Evolutionary conservation across 192 early-diverging fungal genomes (phyloP).

Genomic region (Chytriomyces sp.): DNA sequence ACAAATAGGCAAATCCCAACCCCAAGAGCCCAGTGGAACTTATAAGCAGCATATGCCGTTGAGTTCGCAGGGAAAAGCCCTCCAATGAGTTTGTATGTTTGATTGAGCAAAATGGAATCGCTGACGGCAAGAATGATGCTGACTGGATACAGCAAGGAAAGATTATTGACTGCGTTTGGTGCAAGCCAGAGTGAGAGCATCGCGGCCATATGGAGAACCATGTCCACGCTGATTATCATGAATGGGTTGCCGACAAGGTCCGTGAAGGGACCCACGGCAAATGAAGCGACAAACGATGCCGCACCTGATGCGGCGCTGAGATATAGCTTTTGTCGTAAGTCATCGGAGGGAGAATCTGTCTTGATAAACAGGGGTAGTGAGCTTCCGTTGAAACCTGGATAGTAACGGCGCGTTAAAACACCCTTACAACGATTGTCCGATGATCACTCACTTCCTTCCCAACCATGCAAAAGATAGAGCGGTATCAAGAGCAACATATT

Average conservation of each 20-base stretch:
- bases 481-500: slow-evolving; percentile 12
- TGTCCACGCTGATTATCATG: slow-evolving; percentile 10
- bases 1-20: slow-evolving; percentile 20
- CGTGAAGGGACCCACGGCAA: slow-evolving; percentile 25
- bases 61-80: slow-evolving; percentile 15
- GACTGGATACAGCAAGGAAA: slow-evolving; percentile 4
- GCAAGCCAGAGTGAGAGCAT: slow-evolving; percentile 16
- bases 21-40: slow-evolving; percentile 5
- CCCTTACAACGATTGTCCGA: not conserved
- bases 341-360: not conserved
- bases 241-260: slow-evolving; percentile 17
- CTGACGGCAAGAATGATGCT: slow-evolving; percentile 16
- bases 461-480: slow-evolving; percentile 10
- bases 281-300: not conserved
- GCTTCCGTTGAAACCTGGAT: slow-evolving; percentile 18
- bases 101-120: slow-evolving; percentile 23
- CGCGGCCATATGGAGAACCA: not conserved
- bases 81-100: slow-evolving; percentile 25
- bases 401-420: not conserved
- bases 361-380: slow-evolving; percentile 24
- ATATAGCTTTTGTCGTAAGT: slow-evolving; percentile 14
- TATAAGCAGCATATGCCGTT: slow-evolving; percentile 22
- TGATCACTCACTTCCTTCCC: slow-evolving; percentile 12
- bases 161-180: not conserved
- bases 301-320: slow-evolving; percentile 9